Percentiles rank a stretch among this genome's conserved stretches.
These are phyloP conservation scores for Celoporthe dispersa DNA, from an alignment of 2,329 filamentous ascomycete species.

Conservation along the genomic window DNA sequence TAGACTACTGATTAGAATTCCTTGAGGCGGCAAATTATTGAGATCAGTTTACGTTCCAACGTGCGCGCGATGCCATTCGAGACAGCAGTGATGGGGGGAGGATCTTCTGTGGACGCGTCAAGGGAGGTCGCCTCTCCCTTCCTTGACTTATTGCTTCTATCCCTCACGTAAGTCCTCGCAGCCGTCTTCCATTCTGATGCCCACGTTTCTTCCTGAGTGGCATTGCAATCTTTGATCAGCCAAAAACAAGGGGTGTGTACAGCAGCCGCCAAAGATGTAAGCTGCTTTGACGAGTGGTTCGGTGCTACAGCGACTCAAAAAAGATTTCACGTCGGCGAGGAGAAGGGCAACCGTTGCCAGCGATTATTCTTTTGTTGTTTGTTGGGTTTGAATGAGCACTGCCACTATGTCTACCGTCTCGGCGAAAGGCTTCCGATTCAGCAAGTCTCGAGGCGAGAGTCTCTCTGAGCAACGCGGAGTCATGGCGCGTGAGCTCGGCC, in stretches of 20 bases:
- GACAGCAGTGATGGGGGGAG: constrained; percentile 5
- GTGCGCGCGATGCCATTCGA: constrained; percentile 17
- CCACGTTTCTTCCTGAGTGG: not conserved
- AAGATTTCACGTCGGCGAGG: constrained; percentile 2
- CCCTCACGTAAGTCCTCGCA: constrained; percentile 18
- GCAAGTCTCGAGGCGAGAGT: constrained; percentile 40
- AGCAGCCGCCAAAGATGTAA: not conserved
- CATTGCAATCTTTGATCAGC: not conserved
- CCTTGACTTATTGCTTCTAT: constrained; percentile 22
- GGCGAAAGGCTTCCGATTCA: constrained; percentile 41
- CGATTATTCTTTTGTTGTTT: not conserved
- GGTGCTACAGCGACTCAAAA: not conserved
- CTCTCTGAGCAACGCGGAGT: constrained; percentile 35
- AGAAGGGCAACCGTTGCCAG: not conserved
- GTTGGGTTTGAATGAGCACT: not conserved
- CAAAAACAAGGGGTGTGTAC: not conserved
- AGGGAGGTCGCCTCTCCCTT: constrained; percentile 16
- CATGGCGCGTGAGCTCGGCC: constrained; percentile 28
- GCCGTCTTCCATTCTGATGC: not conserved
- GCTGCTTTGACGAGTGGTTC: not conserved
- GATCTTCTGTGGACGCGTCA: constrained; percentile 20
- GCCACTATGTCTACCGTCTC: constrained; percentile 28
- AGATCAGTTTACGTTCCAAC: constrained; percentile 23
- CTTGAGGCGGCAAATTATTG: constrained; percentile 16
- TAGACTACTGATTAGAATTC: constrained; percentile 6